Base-by-base conservation (phyloP, 768 basidiomycete genomes). In the Floccularia luteovirens region DNA sequence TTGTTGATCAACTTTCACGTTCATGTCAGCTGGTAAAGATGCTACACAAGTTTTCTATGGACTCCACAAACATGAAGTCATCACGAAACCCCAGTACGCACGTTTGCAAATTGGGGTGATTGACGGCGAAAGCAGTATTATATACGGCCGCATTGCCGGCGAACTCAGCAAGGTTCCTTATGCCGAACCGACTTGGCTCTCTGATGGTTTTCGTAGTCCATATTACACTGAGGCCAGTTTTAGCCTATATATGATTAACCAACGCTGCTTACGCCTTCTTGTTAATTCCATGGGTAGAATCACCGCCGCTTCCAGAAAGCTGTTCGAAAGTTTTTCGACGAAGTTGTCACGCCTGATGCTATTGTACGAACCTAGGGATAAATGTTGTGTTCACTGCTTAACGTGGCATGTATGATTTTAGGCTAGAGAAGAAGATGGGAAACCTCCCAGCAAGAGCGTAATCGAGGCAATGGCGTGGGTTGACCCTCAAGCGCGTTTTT, bases 31-130 rank as follows among this genome's bases (percentile, higher is more conserved):
- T 35, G 91, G 90, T 2, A 72, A 88, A 61, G 92, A 96, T 53
- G 84, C 82, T 0, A 96, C 93, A 0, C 87, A 91, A 36, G 75
- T 77, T 7, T 97, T 98, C 66, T 97, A 86, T 51, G 82, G 87
- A 24, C 77, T 98, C 20, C 94, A 98, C 57, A 75, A 85, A 37
- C 78, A 84, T 37, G 92, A 96, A 51, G 74, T 97, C n/a, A 72
- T 98, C 34, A 62, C 70, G 45, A 80, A 74, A 48, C 84, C 89
- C 1, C 84, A 89, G 44, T 90, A 84, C 52, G 59, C 68, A 28
- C 80, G 88, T 13, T 72, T 93, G 12, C 75, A 79, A 48, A 76
- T 94, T 36, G 92, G 91, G 31, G 61, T 64, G 5, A 69, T 94
- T 34, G 67, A 77, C 43, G 89, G 79, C 43, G 75, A 88, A 63